Base-by-base conservation (phyloP, 2,329 filamentous ascomycete species). In the Aspergillus texensis region DNA sequence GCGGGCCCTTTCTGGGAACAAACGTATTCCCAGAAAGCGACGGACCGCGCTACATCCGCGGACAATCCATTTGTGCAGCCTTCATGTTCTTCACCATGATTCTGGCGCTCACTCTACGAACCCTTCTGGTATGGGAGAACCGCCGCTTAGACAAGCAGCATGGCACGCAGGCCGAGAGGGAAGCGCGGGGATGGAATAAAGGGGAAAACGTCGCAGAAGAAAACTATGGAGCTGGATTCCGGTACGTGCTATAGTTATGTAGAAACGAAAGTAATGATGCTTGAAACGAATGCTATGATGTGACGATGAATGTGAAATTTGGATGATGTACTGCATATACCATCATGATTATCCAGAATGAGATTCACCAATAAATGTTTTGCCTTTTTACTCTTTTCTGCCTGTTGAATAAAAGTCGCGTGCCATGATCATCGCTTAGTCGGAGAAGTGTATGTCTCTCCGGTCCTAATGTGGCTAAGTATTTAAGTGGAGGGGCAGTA, bases 1-100 rank as follows among this genome's bases (percentile, higher is more conserved):
- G 85, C 64, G 87, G 87, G 0, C 87, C 88, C 2, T 76, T 90
- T 16, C 74, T 90, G 6, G 89, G 88, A 4, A 90, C 88, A 3
- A 84, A 88, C 54, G 70, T 90, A 10, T 91, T 90, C 67, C 88
- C 88, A 0, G 70, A 75, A 16, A 72, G 63, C 8, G 81, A 85
- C 52, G 76, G 73, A 12, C 84, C 84, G 12, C 77, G 78, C 6
- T 85, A 80, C 64, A 70, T 80, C 1, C 87, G 85, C 2, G 89
- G 89, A 0, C 84, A 85, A 76, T 80, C 80, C 61, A 84, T 89
- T 3, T 90, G 88, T 66, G 84, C 88, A 0, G 83, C 80, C 0
- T 86, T 91, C 48, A 89, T 88, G 75, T 74, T 90, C 8, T 78
- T 90, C 50, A 88, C 87, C 0, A 85, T 81, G 0, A 62, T 83